These are phyloP conservation scores for Mortierella hygrophila DNA, from an alignment of 192 early-diverging fungal genomes.

Conservation along the genomic window DNA sequence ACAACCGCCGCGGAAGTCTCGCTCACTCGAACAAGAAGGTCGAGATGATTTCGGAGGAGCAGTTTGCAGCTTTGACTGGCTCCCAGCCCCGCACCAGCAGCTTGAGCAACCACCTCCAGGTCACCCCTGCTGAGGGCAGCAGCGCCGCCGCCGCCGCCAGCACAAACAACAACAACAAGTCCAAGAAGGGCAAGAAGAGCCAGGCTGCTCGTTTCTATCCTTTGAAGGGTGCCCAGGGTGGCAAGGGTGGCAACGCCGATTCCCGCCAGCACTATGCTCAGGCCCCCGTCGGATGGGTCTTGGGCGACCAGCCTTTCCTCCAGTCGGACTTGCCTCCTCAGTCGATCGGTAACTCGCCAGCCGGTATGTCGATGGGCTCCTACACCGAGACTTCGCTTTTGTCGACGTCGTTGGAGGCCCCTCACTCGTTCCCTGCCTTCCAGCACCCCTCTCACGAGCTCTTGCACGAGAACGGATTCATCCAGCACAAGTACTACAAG, in stretches of 20 bases:
- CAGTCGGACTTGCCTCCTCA: constrained; percentile 51
- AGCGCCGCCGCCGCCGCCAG: constrained; percentile 26
- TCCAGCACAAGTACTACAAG: constrained; percentile 97
- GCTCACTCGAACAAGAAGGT: constrained; percentile 67
- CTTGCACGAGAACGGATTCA: constrained; percentile 96
- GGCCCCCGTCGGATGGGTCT: constrained; percentile 80
- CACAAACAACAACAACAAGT: constrained; percentile 7
- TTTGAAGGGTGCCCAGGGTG: constrained; percentile 53
- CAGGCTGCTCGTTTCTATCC: constrained; percentile 67
- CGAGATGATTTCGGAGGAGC: constrained; percentile 67
- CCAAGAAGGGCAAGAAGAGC: constrained; percentile 58
- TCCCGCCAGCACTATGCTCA: constrained; percentile 78
- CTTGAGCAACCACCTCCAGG: constrained; percentile 36
- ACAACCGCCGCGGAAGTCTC: constrained; percentile 42
- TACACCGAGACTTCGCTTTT: constrained; percentile 36
- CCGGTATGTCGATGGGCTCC: constrained; percentile 51
- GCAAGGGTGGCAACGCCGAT: constrained; percentile 62
- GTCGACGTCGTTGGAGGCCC: constrained; percentile 65
- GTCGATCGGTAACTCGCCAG: constrained; percentile 48
- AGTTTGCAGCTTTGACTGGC: constrained; percentile 69
- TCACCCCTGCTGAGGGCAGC: not conserved
- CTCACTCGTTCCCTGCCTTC: constrained; percentile 70
- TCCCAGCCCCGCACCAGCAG: constrained; percentile 38
- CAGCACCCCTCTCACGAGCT: constrained; percentile 96
- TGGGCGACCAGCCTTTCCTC: constrained; percentile 75